Evolutionary conservation across 192 early-diverging fungal species (phyloP).

Genomic region (Backusella tuberculispora): DNA sequence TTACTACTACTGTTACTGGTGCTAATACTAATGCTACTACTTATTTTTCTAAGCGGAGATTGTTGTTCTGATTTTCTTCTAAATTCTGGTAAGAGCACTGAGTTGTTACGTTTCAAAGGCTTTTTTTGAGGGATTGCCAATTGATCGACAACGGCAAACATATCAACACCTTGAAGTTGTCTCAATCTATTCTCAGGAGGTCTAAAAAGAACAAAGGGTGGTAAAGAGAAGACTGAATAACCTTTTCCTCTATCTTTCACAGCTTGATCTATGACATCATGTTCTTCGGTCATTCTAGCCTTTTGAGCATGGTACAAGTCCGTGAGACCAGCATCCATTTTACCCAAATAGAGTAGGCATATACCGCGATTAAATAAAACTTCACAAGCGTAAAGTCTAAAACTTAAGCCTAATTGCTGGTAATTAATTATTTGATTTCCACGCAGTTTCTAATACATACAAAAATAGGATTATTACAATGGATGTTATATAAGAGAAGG

Average conservation of each 20-base stretch:
- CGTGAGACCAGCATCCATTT: constrained; percentile 67
- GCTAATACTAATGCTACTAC: background rate
- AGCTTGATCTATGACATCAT: constrained; percentile 71
- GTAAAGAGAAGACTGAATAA: constrained; percentile 76
- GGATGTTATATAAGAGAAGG: background rate
- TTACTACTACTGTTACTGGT: background rate
- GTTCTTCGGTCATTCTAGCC: constrained; percentile 66
- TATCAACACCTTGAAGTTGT: constrained; percentile 30
- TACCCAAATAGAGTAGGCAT: constrained; percentile 73
- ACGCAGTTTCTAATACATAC: constrained; percentile 63
- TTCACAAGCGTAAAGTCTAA: constrained; percentile 88
- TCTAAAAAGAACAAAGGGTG: constrained; percentile 77
- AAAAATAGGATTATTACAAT: background rate
- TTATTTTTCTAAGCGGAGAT: background rate
- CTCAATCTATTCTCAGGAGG: constrained; percentile 80
- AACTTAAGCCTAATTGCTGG: constrained; percentile 88
- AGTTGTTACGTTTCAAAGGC: constrained; percentile 34
- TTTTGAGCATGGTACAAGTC: constrained; percentile 73
- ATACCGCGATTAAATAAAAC: constrained; percentile 91
- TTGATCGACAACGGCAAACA: constrained; percentile 77
- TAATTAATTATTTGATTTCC: constrained; percentile 93
- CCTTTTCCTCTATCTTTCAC: constrained; percentile 58
- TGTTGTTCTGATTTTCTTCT: constrained; percentile 3
- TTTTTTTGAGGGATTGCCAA: constrained; percentile 18
- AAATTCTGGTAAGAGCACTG: constrained; percentile 25